phyloP scores from a whole-genome alignment of 2,329 filamentous ascomycete genomes.

The Cytospora paraplurivora region DNA sequence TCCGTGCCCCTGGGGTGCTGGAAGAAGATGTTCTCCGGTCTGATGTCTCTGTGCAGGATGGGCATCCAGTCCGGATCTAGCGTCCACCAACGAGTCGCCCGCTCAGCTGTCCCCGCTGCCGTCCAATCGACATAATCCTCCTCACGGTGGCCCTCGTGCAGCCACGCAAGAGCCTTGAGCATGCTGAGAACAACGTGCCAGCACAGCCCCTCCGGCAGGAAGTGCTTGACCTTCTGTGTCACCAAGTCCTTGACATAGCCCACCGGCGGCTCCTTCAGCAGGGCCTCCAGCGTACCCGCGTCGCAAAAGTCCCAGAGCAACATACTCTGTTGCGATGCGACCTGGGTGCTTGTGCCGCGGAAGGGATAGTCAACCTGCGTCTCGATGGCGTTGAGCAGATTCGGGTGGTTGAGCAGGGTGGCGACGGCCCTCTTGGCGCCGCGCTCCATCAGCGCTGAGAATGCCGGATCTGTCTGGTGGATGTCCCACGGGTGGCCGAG shows the following conservation, averaged over 20 bases:
- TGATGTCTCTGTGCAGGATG: slow-evolving; percentile 53
- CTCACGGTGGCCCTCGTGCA: slow-evolving; percentile 51
- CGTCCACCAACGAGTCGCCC: slow-evolving; percentile 15
- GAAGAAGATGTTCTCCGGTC: slow-evolving; percentile 53
- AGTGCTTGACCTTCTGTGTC: slow-evolving; percentile 32
- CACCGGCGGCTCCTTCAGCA: slow-evolving; percentile 37
- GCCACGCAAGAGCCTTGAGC: slow-evolving; percentile 51
- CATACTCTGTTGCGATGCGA: slow-evolving; percentile 33
- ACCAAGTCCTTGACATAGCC: slow-evolving; percentile 21
- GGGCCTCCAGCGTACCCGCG: slow-evolving; percentile 49
- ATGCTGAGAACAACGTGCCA: slow-evolving; percentile 57
- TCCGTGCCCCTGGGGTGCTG: slow-evolving; percentile 50
- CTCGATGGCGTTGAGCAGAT: slow-evolving; percentile 48
- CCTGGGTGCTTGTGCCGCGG: slow-evolving; percentile 25
- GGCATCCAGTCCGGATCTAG: slow-evolving; percentile 46
- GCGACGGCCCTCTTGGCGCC: slow-evolving; percentile 37
- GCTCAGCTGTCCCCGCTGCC: slow-evolving; percentile 3
- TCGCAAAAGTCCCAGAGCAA: slow-evolving; percentile 57
- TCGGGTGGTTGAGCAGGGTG: slow-evolving; percentile 51
- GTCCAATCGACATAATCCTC: slow-evolving; percentile 23
- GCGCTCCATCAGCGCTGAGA: slow-evolving; percentile 35
- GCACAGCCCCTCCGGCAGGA: slow-evolving; percentile 55
- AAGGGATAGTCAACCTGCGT: slow-evolving; percentile 33
- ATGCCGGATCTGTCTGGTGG: slow-evolving; percentile 18
- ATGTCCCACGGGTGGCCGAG: slow-evolving; percentile 37